Evolutionary conservation across 306 rosid genomes (phyloP).

Genomic region (Myrica gale): DNA sequence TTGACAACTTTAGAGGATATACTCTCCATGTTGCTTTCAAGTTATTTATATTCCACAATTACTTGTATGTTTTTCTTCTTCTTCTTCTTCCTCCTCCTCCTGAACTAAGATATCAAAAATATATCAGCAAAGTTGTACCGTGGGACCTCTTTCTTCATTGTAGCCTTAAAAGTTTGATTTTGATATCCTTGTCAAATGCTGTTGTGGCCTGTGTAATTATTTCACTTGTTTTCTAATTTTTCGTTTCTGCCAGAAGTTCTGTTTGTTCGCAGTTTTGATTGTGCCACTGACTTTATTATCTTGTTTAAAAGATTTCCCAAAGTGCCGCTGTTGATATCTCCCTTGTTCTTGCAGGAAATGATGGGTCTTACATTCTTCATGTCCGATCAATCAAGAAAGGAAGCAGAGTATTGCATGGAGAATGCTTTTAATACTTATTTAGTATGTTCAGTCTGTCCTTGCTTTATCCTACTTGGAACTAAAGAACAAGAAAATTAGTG

Average conservation of each 20-base stretch:
- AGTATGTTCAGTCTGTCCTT: conserved; percentile 50
- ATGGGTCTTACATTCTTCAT: conserved; percentile 91
- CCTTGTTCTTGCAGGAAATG: conserved; percentile 75
- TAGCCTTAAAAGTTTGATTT: neutral
- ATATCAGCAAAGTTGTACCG: neutral
- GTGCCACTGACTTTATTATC: conserved; percentile 1
- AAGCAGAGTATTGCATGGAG: conserved; percentile 99
- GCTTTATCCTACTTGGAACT: neutral
- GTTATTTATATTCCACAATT: neutral
- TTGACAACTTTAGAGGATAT: neutral
- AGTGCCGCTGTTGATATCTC: conserved; percentile 22
- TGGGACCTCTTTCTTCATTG: neutral
- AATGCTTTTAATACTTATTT: conserved; percentile 86
- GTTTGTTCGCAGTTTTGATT: conserved; percentile 2
- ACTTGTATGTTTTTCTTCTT: neutral
- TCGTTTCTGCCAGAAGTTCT: neutral
- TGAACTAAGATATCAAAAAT: neutral
- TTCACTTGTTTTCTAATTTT: neutral
- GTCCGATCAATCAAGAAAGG: conserved; percentile 93
- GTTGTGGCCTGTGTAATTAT: neutral
- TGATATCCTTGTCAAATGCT: neutral
- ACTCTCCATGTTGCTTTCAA: no score
- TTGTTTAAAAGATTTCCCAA: conserved; percentile 16
- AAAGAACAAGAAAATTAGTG: neutral
- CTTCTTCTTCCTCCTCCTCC: neutral